phyloP scores from a whole-genome alignment of 2,329 filamentous ascomycete species.

The Chrysosporium queenslandicum region DNA sequence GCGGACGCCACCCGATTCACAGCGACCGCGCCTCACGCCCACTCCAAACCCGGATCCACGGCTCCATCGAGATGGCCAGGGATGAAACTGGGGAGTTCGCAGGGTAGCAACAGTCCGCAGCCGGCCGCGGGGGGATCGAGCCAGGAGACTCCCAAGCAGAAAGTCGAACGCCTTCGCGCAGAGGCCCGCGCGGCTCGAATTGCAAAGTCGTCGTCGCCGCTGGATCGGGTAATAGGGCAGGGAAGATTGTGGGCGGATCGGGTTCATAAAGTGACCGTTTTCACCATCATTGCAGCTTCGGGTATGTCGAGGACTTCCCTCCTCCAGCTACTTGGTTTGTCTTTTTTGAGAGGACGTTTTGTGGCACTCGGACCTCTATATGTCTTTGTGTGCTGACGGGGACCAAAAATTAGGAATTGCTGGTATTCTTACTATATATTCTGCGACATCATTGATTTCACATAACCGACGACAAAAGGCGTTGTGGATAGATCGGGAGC shows the following conservation, averaged over 20 bases:
- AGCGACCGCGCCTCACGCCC: constrained; percentile 42
- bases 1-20: constrained; percentile 44
- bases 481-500: constrained; percentile 49
- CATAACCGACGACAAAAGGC: constrained; percentile 57
- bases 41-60: constrained; percentile 26
- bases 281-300: constrained; percentile 52
- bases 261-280: constrained; percentile 51
- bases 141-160: constrained; percentile 57
- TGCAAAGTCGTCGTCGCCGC: constrained; percentile 47
- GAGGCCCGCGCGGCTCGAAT: constrained; percentile 58
- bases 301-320: constrained; percentile 35
- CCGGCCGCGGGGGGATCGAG: constrained; percentile 9
- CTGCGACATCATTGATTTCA: constrained; percentile 55
- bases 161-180: constrained; percentile 57
- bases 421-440: constrained; percentile 53
- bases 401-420: constrained; percentile 41
- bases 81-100: constrained; percentile 16
- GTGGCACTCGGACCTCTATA: not conserved
- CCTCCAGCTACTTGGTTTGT: not conserved
- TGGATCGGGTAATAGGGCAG: constrained; percentile 45
- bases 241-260: constrained; percentile 51
- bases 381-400: not conserved
- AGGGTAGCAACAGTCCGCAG: constrained; percentile 14
- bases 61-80: constrained; percentile 15
- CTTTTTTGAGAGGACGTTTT: not conserved